Percentiles rank a stretch among this genome's conserved stretches.
Conservation (phyloP, 768 basidiomycete genomes). For the Mycena leptocephala region DNA sequence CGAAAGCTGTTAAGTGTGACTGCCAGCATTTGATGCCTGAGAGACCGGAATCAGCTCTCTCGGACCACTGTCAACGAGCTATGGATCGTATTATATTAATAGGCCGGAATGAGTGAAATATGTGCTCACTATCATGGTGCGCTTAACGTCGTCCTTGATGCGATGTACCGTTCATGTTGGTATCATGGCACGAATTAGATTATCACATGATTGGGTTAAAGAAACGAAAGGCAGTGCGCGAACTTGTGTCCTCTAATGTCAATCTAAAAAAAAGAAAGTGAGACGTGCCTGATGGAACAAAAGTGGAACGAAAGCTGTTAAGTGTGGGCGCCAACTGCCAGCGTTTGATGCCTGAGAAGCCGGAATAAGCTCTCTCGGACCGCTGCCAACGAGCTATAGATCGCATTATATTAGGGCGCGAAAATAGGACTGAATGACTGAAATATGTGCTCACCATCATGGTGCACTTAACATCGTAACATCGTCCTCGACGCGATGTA, state of each 20-base stretch:
- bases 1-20: neutral
- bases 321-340: too few species aligned
- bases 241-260: too few species aligned
- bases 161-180: too few species aligned
- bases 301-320: neutral
- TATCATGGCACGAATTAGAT: too few species aligned
- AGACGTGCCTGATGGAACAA: neutral
- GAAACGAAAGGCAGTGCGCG: too few species aligned
- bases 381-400: neutral
- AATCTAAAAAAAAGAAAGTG: neutral
- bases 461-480: neutral
- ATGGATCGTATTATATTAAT: neutral
- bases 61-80: neutral
- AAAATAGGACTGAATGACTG: neutral
- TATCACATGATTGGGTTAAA: too few species aligned
- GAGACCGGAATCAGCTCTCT: neutral
- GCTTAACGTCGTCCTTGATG: neutral
- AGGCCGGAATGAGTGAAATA: neutral
- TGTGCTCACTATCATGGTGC: neutral
- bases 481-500: neutral
- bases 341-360: neutral
- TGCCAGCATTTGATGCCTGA: neutral
- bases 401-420: neutral
- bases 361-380: neutral
- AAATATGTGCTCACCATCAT: neutral